Evolutionary conservation across 805 yeast species (phyloP), one percentile per base, ranked within the genome.

Genomic region (Metschnikowia similis): DNA sequence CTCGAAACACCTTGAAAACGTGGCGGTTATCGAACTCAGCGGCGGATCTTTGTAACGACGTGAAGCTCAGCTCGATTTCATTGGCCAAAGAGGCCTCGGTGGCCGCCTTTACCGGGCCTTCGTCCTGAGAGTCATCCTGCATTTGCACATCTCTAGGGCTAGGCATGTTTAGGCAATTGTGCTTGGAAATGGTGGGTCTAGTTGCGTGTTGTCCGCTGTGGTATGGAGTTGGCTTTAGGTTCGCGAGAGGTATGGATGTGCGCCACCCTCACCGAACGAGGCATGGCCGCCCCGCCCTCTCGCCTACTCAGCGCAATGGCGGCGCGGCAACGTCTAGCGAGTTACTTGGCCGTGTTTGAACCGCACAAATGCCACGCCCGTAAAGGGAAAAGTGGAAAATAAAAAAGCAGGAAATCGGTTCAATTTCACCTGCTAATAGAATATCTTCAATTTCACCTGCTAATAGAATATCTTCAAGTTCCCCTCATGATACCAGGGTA

Each of bases 1-100:
- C 95, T 55, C 96, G 84, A 56, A 94, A 79, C 21, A 89, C 91
- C 63, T 87, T 87, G 67, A 92, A 79, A 41, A 94, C 82, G 69
- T 86, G 88, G 56, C 97, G 81, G 57, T 96, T 88, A 67, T 94
- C 99, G 65, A 83, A 82, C 48, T 82, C 82, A 41, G 80, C 66
- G 9, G 85, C 85, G 3, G 91, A 85, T 67, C 84, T 84, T 45
- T 73, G 73, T 48, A 83, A 69, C 47, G 79, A 73, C 40, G 69
- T 69, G 56, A 81, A 78, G 41, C 67, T 48, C 63, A 67, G 58
- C 66, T 76, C 71, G 52, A 74, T 69, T 52, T 73, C 76, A 30
- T 58, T 60, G 42, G 60, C 62, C 49, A 70, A 56, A 16, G 59
- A 37, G 26, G 30, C 31, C 32, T 47, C 45, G 34, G 36, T 47